Evolutionary conservation across 2,329 filamentous ascomycete genomes (phyloP).

Genomic region (Daldinia sp.): DNA sequence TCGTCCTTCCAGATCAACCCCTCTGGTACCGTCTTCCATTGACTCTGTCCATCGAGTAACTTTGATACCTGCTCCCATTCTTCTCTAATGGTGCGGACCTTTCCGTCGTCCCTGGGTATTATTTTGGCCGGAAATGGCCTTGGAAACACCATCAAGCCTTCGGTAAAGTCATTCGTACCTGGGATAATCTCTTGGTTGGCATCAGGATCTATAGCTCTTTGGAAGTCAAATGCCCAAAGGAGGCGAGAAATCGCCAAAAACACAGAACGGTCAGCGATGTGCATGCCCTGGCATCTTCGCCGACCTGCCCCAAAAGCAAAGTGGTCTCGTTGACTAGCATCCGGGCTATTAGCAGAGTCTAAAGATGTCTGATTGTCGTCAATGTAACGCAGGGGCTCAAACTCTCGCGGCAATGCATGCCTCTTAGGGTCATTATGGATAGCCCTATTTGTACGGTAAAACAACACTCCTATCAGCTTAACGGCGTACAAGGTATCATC

Average conservation of each 20-base stretch:
- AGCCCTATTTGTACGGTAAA: not conserved
- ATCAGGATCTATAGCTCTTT: not conserved
- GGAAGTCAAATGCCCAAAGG: not conserved
- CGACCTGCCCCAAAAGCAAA: not conserved
- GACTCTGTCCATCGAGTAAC: too few relatives aligned
- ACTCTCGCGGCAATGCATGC: not conserved
- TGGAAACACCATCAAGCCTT: too few relatives aligned
- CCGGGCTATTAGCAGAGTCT: not conserved
- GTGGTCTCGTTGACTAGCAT: not conserved
- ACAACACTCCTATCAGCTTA: too few relatives aligned
- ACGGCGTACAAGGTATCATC: too few relatives aligned
- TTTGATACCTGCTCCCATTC: too few relatives aligned
- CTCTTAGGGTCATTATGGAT: not conserved
- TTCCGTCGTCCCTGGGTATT: too few relatives aligned
- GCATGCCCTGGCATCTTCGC: not conserved
- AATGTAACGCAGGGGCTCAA: not conserved
- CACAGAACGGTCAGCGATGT: not conserved
- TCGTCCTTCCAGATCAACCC: too few relatives aligned
- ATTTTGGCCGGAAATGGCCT: too few relatives aligned
- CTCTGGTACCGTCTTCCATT: too few relatives aligned
- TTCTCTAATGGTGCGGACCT: too few relatives aligned
- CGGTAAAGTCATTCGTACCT: too few relatives aligned
- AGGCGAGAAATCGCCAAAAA: not conserved
- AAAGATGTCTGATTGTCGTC: not conserved
- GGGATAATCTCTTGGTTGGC: too few relatives aligned